These are phyloP conservation scores for Phytophthora tentaculata DNA, from an alignment of 352 stramenopile species.

Conservation along the genomic window DNA sequence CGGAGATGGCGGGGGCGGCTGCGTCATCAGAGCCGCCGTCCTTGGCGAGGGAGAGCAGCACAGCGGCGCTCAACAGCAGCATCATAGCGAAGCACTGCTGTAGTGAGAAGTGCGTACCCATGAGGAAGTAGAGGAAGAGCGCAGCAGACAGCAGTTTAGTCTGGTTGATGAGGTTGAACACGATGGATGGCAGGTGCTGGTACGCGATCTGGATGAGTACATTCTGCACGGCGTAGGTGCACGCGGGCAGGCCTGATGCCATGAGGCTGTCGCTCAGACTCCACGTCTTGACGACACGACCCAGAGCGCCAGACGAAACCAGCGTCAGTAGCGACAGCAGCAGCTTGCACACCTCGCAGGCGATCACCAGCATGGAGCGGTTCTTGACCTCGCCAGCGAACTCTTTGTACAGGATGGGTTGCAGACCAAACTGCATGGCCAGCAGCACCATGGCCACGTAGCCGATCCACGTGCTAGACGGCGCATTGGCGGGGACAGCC, in stretches of 20 bases:
- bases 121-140: constrained; percentile 80
- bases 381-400: constrained; percentile 63
- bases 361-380: constrained; percentile 77
- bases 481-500: constrained; percentile 15
- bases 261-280: constrained; percentile 44
- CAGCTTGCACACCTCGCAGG: constrained; percentile 77
- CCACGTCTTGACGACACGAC: constrained; percentile 59
- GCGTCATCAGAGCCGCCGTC: constrained; percentile 29
- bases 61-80: constrained; percentile 66
- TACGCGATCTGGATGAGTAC: constrained; percentile 86
- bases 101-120: constrained; percentile 71
- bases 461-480: constrained; percentile 35
- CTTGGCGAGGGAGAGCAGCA: constrained; percentile 75
- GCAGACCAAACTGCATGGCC: constrained; percentile 82
- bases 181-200: constrained; percentile 81
- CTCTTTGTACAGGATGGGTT: constrained; percentile 86
- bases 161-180: constrained; percentile 91
- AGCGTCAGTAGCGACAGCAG: constrained; percentile 61
- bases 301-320: constrained; percentile 40
- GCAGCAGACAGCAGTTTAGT: constrained; percentile 87
- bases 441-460: constrained; percentile 70
- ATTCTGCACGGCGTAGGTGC: constrained; percentile 89
- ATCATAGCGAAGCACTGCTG: constrained; percentile 82
- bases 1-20: constrained; percentile 35
- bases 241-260: constrained; percentile 78